Percentiles rank a stretch among this genome's conserved stretches.
Conservation (phyloP, 176 grass and related monocot species). For the Zea mays region DNA sequence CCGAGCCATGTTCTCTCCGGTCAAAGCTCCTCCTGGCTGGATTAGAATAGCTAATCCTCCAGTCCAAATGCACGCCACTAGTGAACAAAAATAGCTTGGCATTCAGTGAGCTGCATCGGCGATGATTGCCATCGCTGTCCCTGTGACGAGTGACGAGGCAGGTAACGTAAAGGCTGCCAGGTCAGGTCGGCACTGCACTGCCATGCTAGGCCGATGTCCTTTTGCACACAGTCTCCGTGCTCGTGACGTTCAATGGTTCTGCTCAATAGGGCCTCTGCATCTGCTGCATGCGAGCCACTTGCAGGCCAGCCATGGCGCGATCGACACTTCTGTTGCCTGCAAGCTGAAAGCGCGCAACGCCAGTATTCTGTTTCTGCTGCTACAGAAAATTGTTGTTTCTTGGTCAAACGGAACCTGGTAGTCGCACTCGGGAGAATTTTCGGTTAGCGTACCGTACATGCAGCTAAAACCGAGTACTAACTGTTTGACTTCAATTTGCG, state of each 20-base stretch:
- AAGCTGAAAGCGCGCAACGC: not conserved
- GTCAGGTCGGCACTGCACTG: not conserved
- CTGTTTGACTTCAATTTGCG: conserved; percentile 13
- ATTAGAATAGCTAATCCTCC: conserved; percentile 23
- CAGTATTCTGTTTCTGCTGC: not conserved
- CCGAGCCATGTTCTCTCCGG: conserved; percentile 18
- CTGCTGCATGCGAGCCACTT: not conserved
- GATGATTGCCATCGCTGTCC: conserved; percentile 3
- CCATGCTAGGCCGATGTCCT: conserved; percentile 17
- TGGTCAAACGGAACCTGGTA: not conserved
- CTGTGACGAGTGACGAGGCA: not conserved
- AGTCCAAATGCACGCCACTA: not conserved
- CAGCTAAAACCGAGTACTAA: not conserved
- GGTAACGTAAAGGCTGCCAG: not conserved
- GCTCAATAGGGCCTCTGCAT: not conserved
- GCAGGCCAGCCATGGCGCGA: not conserved
- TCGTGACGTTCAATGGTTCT: conserved; percentile 27
- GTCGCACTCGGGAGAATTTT: conserved; percentile 25
- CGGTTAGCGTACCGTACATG: not conserved
- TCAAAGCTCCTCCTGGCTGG: conserved; percentile 12
- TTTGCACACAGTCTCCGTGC: not conserved
- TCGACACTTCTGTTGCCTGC: not conserved
- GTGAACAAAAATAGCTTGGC: not conserved
- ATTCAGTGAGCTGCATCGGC: not conserved
- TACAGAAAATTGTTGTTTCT: not conserved